Percentiles rank a stretch among this genome's conserved stretches.
Evolutionary conservation across 345 rosid species (phyloP).

Genomic region (Eucalyptus decipiens): DNA sequence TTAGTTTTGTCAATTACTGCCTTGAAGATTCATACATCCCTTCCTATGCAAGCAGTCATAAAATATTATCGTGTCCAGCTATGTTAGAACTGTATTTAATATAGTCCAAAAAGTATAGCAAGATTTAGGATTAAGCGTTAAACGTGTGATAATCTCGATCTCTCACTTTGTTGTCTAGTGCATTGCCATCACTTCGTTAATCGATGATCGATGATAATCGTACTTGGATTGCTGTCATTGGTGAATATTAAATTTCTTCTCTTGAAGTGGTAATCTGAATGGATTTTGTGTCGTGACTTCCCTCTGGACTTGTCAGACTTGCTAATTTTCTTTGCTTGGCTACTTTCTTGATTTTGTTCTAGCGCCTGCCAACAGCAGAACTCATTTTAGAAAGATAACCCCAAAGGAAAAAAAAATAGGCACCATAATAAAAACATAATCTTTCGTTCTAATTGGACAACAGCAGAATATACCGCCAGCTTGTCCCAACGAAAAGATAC

Average conservation of each 20-base stretch:
- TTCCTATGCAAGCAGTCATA: not conserved
- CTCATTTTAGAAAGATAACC: not conserved
- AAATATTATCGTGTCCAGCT: not conserved
- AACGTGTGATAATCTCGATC: not conserved
- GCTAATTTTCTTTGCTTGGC: not conserved
- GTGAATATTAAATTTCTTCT: not conserved
- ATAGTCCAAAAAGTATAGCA: not conserved
- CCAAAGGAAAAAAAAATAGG: not conserved
- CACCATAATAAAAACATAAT: not conserved
- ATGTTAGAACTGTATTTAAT: not conserved
- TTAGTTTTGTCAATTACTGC: not conserved
- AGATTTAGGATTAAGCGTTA: not conserved
- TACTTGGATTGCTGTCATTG: not conserved
- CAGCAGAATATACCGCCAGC: not conserved
- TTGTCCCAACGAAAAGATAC: not conserved
- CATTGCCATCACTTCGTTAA: not conserved
- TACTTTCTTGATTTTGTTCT: not conserved
- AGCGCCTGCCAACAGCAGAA: not conserved
- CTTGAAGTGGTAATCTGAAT: not conserved
- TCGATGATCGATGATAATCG: not conserved
- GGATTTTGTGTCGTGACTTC: not conserved
- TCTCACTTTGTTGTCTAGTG: not conserved
- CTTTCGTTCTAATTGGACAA: not conserved
- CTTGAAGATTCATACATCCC: not conserved
- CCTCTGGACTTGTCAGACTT: not conserved